A percentile compares a stretch with the other conserved stretches of the same genome.
phyloP scores from a whole-genome alignment of 2,329 filamentous ascomycete genomes.

The Penicillium brevicompactum region DNA sequence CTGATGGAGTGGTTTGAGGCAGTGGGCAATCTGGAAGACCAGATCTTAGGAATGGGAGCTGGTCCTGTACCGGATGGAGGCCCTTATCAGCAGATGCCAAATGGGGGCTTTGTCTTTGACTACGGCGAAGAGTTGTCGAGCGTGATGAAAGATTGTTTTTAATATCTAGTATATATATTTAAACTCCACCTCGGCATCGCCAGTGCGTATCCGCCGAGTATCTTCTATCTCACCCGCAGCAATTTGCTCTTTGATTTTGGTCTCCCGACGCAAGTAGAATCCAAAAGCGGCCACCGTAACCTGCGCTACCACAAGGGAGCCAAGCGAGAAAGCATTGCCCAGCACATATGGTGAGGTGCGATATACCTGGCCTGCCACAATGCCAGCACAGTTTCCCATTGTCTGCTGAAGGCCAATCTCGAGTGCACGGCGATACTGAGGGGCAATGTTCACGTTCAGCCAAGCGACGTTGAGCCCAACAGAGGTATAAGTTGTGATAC shows the following conservation, averaged over 20 bases:
- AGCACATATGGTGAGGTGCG: slow-evolving; percentile 38
- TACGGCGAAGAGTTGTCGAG: slow-evolving; percentile 60
- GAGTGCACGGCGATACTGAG: slow-evolving; percentile 52
- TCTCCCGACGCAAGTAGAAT: slow-evolving; percentile 48
- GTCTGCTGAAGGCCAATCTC: slow-evolving; percentile 52
- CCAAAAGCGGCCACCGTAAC: slow-evolving; percentile 44
- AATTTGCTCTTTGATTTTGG: slow-evolving; percentile 44
- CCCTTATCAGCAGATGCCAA: slow-evolving; percentile 31
- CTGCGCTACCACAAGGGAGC: slow-evolving; percentile 37
- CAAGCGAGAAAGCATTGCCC: slow-evolving; percentile 42
- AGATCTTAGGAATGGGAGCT: slow-evolving; percentile 38
- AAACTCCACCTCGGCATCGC: slow-evolving; percentile 53
- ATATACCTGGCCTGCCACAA: slow-evolving; percentile 53
- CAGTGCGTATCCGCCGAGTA: slow-evolving; percentile 48
- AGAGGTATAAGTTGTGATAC: slow-evolving; percentile 51
- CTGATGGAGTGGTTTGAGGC: slow-evolving; percentile 65
- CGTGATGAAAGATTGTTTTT: slow-evolving; percentile 56
- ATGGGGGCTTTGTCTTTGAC: slow-evolving; percentile 45
- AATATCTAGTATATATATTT: slow-evolving; percentile 44
- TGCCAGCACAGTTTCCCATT: slow-evolving; percentile 52
- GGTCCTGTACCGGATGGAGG: slow-evolving; percentile 21
- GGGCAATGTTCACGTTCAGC: slow-evolving; percentile 52
- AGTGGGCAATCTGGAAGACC: slow-evolving; percentile 55
- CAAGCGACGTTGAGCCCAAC: slow-evolving; percentile 52
- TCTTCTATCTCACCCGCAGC: slow-evolving; percentile 47